A percentile compares a stretch with the other conserved stretches of the same genome.
phyloP scores from a whole-genome alignment of 2,329 filamentous ascomycete genomes.

The Orbilia javanica region DNA sequence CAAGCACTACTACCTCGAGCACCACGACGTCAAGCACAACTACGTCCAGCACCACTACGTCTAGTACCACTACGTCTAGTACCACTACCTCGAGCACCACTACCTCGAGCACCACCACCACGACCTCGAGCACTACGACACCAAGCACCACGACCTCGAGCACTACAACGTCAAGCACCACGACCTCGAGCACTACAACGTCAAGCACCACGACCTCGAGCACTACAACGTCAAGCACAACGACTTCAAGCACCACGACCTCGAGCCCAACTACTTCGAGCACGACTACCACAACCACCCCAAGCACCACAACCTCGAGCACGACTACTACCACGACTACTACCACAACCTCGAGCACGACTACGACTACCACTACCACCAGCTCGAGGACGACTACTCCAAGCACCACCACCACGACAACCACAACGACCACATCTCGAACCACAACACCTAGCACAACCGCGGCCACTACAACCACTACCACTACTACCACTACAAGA shows the following conservation, averaged over 20 bases:
- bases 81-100: background rate
- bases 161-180: constrained; percentile 29
- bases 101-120: background rate
- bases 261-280: constrained; percentile 30
- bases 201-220: background rate
- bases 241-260: constrained; percentile 35
- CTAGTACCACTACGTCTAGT: constrained; percentile 24
- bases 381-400: constrained; percentile 23
- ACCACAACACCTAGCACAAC: constrained; percentile 20
- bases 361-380: constrained; percentile 12
- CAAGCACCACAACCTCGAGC: background rate
- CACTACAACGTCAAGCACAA: constrained; percentile 8
- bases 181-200: constrained; percentile 41
- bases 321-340: background rate
- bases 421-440: background rate
- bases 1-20: background rate
- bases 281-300: background rate
- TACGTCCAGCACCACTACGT: constrained; percentile 22
- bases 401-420: constrained; percentile 21
- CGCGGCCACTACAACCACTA: constrained; percentile 17
- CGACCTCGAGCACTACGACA: constrained; percentile 5
- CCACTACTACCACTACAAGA: background rate
- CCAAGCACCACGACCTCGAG: too few species aligned
- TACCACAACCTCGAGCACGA: background rate
- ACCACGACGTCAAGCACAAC: constrained; percentile 30